Evolutionary conservation across 2,329 filamentous ascomycete species (phyloP).

Genomic region (Diplocarpon mali): DNA sequence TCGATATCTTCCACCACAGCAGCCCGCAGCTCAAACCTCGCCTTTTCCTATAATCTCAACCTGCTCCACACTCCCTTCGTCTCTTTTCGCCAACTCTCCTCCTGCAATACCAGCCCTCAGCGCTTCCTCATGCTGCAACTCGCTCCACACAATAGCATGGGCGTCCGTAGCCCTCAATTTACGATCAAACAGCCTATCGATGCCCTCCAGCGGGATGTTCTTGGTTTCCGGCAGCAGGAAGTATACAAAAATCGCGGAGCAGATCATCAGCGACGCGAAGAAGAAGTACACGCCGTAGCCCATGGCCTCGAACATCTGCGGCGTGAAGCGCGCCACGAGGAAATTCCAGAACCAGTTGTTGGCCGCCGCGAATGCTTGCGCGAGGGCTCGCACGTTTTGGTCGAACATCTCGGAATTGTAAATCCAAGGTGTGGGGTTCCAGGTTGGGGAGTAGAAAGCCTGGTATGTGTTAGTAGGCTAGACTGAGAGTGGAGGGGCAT

Average conservation of each 20-base stretch:
- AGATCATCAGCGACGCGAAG: slow-evolving; percentile 52
- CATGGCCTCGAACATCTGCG: slow-evolving; percentile 49
- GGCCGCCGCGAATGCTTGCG: slow-evolving; percentile 59
- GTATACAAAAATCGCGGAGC: slow-evolving; percentile 47
- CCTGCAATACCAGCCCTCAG: slow-evolving; percentile 14
- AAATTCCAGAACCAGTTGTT: slow-evolving; percentile 63
- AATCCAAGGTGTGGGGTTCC: slow-evolving; percentile 69
- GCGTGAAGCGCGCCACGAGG: slow-evolving; percentile 55
- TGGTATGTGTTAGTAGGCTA: background rate
- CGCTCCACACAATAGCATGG: slow-evolving; percentile 19
- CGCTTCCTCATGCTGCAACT: slow-evolving; percentile 20
- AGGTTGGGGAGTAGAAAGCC: slow-evolving; percentile 58
- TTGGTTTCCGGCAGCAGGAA: slow-evolving; percentile 58
- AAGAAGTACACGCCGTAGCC: slow-evolving; percentile 59
- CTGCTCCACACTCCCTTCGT: slow-evolving; percentile 2
- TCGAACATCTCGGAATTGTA: slow-evolving; percentile 68
- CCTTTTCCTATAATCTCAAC: slow-evolving; percentile 6
- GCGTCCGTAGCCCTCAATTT: slow-evolving; percentile 16
- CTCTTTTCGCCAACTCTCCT: slow-evolving; percentile 11
- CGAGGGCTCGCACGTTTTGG: slow-evolving; percentile 55
- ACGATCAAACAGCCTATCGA: slow-evolving; percentile 48
- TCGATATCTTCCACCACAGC: no score
- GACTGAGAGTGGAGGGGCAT: background rate
- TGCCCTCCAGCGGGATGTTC: slow-evolving; percentile 50
- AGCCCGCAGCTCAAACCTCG: background rate